A percentile compares a stretch with the other conserved stretches of the same genome.
Conservation (phyloP, 2,329 filamentous ascomycete species). For the Fusarium sterilihyphosum region DNA sequence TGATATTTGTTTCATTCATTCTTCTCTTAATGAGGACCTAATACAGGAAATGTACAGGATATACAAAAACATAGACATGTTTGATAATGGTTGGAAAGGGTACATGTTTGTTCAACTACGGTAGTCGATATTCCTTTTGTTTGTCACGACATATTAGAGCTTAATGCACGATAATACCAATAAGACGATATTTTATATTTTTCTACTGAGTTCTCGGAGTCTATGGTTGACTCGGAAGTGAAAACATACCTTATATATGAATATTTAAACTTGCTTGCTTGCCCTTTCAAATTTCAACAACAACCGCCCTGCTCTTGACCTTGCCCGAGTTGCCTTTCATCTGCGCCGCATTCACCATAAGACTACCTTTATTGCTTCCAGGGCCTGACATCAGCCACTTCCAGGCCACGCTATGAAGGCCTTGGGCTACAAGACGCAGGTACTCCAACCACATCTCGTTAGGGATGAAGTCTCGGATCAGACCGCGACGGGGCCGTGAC, state of each 20-base stretch:
- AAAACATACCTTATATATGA: neutral
- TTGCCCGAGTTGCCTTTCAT: constrained; percentile 64
- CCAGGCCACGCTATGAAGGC: constrained; percentile 60
- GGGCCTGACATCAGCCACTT: constrained; percentile 67
- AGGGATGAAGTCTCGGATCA: constrained; percentile 58
- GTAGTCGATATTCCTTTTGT: constrained; percentile 18
- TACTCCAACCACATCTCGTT: constrained; percentile 58
- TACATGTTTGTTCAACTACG: constrained; percentile 14
- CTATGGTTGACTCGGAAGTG: neutral
- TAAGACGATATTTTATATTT: neutral
- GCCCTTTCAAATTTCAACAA: constrained; percentile 47
- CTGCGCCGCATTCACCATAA: constrained; percentile 68
- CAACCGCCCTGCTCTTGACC: constrained; percentile 53
- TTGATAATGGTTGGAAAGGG: neutral
- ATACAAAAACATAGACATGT: neutral
- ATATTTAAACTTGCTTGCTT: neutral
- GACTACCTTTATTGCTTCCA: constrained; percentile 58
- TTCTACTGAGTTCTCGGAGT: neutral
- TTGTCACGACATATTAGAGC: constrained; percentile 11
- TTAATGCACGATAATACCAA: constrained; percentile 19
- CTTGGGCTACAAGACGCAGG: constrained; percentile 56
- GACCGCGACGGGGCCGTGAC: constrained; percentile 54
- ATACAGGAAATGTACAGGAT: neutral
- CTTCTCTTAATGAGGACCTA: neutral
- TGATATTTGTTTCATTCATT: neutral